Conservation (phyloP, 2,329 filamentous ascomycete species). For the Neonectria hederae region DNA sequence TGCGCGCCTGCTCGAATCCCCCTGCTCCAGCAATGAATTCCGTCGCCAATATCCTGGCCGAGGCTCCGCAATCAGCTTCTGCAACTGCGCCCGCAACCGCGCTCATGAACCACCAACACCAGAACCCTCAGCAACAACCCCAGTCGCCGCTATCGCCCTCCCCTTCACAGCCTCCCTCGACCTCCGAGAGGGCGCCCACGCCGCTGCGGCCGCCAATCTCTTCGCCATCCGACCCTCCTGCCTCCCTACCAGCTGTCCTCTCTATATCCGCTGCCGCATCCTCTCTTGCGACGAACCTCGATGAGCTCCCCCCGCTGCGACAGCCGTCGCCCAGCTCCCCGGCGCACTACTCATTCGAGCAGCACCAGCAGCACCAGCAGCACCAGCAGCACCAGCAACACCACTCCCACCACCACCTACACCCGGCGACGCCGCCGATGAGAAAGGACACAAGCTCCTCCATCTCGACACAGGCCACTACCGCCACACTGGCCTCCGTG, state of each 20-base stretch:
- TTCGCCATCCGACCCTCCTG: conserved; percentile 40
- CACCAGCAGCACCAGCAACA: conserved; percentile 36
- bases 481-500: conserved; percentile 52
- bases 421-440: conserved; percentile 46
- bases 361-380: conserved; percentile 38
- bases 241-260: conserved; percentile 40
- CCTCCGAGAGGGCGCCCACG: conserved; percentile 39
- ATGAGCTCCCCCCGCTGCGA: conserved; percentile 42
- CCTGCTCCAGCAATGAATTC: conserved; percentile 49
- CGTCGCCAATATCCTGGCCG: conserved; percentile 49
- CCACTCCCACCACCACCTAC: conserved; percentile 41
- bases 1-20: conserved; percentile 24
- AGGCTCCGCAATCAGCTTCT: conserved; percentile 37
- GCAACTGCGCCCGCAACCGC: conserved; percentile 35
- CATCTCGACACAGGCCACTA: conserved; percentile 61
- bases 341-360: conserved; percentile 42
- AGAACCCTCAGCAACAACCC: conserved; percentile 29
- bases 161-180: conserved; percentile 39
- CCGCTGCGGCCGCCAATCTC: conserved; percentile 40
- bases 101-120: conserved; percentile 35
- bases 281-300: conserved; percentile 37
- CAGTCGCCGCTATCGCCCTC: conserved; percentile 40
- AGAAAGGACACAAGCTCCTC: conserved; percentile 64
- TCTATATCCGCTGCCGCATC: conserved; percentile 36
- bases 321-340: conserved; percentile 41